Evolutionary conservation across 2,329 filamentous ascomycete genomes (phyloP).

Genomic region (Didymella exigua): DNA sequence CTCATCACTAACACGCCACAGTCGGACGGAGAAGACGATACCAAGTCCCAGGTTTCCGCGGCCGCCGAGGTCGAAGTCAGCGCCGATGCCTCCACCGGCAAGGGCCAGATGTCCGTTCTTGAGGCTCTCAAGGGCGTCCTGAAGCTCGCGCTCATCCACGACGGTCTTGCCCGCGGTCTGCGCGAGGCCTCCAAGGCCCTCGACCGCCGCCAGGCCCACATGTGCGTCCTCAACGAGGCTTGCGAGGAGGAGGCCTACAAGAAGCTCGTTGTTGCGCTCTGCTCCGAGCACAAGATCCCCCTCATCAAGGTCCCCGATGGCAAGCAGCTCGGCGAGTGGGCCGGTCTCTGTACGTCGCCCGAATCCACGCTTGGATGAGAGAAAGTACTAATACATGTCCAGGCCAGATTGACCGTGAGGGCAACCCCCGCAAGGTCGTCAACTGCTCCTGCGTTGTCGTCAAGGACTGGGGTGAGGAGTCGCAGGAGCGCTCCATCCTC

Average conservation of each 20-base stretch:
- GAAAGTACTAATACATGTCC: constrained; percentile 18
- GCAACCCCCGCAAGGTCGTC: constrained; percentile 99
- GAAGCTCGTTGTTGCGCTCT: constrained; percentile 98
- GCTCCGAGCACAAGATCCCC: constrained; percentile 99
- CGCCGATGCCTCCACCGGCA: constrained; percentile 77
- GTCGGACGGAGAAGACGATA: constrained; percentile 99
- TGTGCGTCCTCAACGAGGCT: constrained; percentile 99
- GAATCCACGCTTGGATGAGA: not conserved
- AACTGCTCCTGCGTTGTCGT: constrained; percentile 99
- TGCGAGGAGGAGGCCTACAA: constrained; percentile 99
- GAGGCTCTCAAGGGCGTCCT: constrained; percentile 99
- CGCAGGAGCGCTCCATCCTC: constrained; percentile 96
- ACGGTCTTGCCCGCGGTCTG: constrained; percentile 97
- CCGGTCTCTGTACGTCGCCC: constrained; percentile 87
- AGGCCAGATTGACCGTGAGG: constrained; percentile 99
- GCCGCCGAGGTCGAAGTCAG: constrained; percentile 95
- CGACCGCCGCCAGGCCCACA: constrained; percentile 97
- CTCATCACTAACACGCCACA: constrained; percentile 49
- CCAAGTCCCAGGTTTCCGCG: constrained; percentile 74
- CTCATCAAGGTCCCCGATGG: constrained; percentile 99
- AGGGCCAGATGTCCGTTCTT: constrained; percentile 96
- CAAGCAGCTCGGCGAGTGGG: constrained; percentile 99
- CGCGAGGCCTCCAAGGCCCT: constrained; percentile 98
- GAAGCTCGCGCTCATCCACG: constrained; percentile 99
- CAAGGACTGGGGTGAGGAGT: constrained; percentile 99